Evolutionary conservation across 192 early-diverging fungal genomes (phyloP).

Genomic region (Geosiphon pyriformis): DNA sequence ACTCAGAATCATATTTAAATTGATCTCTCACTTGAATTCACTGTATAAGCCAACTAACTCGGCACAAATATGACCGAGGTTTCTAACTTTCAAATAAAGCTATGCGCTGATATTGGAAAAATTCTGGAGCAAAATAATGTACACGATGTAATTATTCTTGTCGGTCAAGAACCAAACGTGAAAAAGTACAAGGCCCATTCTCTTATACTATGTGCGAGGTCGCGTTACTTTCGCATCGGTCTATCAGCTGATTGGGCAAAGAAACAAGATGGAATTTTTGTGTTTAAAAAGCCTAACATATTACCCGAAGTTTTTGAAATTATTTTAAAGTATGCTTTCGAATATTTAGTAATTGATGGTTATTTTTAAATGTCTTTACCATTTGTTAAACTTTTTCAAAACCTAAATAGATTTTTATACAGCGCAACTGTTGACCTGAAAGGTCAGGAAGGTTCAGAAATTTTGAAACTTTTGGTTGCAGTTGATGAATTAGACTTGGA

Average conservation of each 20-base stretch:
- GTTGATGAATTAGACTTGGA: constrained; percentile 20
- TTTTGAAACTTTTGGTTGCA: constrained; percentile 8
- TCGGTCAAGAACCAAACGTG: too few species aligned
- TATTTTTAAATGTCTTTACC: neutral
- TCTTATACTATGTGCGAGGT: too few species aligned
- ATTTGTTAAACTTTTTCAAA: neutral
- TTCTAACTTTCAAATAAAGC: too few species aligned
- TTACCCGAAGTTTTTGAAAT: constrained; percentile 6
- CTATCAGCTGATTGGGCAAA: constrained; percentile 11
- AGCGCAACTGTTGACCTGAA: constrained; percentile 2
- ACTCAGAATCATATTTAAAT: too few species aligned
- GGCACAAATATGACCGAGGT: too few species aligned
- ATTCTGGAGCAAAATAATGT: too few species aligned
- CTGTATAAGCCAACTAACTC: too few species aligned
- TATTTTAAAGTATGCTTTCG: constrained; percentile 1
- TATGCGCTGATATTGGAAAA: too few species aligned
- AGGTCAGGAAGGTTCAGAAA: neutral
- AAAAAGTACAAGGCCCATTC: too few species aligned
- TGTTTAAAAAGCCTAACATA: constrained; percentile 22
- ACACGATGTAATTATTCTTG: too few species aligned
- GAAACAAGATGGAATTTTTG: constrained; percentile 12
- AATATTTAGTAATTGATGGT: neutral
- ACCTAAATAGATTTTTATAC: constrained; percentile 15
- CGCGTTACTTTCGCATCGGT: constrained; percentile 9
- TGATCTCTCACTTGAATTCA: too few species aligned